Conservation (phyloP, 441 rosid species). For the Pelargonium fulgidum region DNA sequence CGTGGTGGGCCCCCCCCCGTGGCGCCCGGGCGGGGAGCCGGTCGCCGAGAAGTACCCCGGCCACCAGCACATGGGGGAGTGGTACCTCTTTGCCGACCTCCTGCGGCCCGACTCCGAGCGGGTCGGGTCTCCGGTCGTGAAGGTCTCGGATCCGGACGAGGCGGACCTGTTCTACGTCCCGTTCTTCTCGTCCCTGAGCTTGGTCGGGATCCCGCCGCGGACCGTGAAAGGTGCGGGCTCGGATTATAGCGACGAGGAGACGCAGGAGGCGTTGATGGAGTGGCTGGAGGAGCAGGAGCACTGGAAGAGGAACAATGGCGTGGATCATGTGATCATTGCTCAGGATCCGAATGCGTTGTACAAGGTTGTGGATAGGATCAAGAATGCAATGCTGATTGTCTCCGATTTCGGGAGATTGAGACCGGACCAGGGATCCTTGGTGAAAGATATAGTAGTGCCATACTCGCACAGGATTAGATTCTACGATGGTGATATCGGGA, state of each 20-base stretch:
- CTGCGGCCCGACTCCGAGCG: constrained; percentile 46
- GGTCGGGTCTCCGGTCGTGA: constrained; percentile 49
- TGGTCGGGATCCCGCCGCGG: constrained; percentile 59
- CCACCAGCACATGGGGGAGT: constrained; percentile 95
- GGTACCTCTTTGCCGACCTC: constrained; percentile 73
- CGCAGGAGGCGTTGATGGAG: constrained; percentile 67
- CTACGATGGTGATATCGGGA: constrained; percentile 58
- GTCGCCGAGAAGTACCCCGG: constrained; percentile 65
- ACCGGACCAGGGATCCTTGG: constrained; percentile 76
- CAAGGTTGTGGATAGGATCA: constrained; percentile 53
- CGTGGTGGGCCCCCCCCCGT: too few relatives aligned
- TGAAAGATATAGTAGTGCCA: constrained; percentile 83
- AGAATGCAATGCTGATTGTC: constrained; percentile 56
- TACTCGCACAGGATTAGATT: constrained; percentile 73
- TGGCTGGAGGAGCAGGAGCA: constrained; percentile 77
- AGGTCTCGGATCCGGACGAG: constrained; percentile 66
- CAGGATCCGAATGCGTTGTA: constrained; percentile 90
- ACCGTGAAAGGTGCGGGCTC: constrained; percentile 27
- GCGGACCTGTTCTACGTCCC: constrained; percentile 87
- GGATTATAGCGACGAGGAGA: constrained; percentile 63
- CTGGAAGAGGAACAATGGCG: constrained; percentile 67
- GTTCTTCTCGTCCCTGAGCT: constrained; percentile 72
- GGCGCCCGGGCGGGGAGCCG: constrained; percentile 34
- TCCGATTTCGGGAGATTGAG: constrained; percentile 79
- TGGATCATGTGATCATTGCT: constrained; percentile 71